Evolutionary conservation across 306 rosid species (phyloP).

Genomic region (Purshia tridentata): DNA sequence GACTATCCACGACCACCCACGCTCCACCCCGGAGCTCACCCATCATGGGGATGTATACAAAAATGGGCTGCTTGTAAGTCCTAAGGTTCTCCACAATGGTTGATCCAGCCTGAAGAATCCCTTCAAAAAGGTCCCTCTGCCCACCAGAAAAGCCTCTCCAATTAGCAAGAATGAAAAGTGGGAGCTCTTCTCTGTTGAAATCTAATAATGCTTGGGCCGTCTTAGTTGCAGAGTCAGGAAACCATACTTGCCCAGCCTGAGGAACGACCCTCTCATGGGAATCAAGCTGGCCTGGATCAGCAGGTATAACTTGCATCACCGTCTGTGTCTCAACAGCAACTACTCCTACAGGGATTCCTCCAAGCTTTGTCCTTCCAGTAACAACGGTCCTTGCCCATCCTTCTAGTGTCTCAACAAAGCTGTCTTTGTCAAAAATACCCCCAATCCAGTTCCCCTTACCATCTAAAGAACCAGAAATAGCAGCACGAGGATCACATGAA

Average conservation of each 20-base stretch:
- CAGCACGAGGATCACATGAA: conserved; percentile 96
- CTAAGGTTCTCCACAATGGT: conserved; percentile 98
- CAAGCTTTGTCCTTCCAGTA: conserved; percentile 98
- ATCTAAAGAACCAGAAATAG: conserved; percentile 65
- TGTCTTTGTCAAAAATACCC: conserved; percentile 91
- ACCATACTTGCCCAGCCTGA: conserved; percentile 99
- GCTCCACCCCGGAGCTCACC: conserved; percentile 99
- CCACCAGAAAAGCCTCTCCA: conserved; percentile 99
- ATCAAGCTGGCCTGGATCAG: conserved; percentile 99
- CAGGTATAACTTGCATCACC: conserved; percentile 95
- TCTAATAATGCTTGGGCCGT: conserved; percentile 94
- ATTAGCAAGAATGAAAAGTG: conserved; percentile 92
- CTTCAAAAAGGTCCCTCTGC: conserved; percentile 98
- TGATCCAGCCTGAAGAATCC: conserved; percentile 99
- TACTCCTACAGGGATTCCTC: conserved; percentile 95
- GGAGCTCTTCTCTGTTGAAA: conserved; percentile 95
- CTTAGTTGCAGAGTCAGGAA: conserved; percentile 92
- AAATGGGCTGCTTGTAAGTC: conserved; percentile 90
- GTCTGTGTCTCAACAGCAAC: conserved; percentile 98
- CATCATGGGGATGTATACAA: conserved; percentile 95
- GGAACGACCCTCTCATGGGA: conserved; percentile 97
- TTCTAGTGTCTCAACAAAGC: conserved; percentile 95
- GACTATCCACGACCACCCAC: conserved; percentile 95
- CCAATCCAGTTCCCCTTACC: conserved; percentile 82
- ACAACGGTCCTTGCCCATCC: conserved; percentile 99